Evolutionary conservation across 148 eudicot genomes (phyloP), one percentile per base, ranked within the genome.

Genomic region (Hydrangea macrophylla): DNA sequence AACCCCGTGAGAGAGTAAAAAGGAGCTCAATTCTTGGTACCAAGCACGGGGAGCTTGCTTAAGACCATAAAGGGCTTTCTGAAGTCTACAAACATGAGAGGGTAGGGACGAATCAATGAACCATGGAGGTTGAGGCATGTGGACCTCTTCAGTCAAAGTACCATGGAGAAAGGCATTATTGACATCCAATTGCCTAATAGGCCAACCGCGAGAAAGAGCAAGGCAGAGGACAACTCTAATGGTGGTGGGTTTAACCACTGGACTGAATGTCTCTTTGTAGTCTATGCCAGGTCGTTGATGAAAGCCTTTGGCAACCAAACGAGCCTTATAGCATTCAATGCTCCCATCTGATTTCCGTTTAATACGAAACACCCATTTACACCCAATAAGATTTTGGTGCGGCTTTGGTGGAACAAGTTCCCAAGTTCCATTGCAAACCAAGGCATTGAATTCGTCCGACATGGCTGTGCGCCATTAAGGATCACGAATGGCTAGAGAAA

Each of bases 41-140:
- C 60, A 56, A 8, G 60, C 60, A 2, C 60, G 26, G 57, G 69
- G 40, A n/a, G 69, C 69, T 22, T 65, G 69, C 15, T 65, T 45
- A 25, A 65, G 54, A 15, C 31, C 69, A 65, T 64, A 64, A 15
- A 64, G 9, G 2, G 51, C 51, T 1, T 42, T 37, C 4, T 3
- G 7, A 2, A 64, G 45, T 1, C 25, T 18, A 45, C 55, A 64
- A 20, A 64, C 68, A 40, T 53, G 56, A 53, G 9, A 18, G n/a
- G 56, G 56, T 5, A 8, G 22, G n/a, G 8, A 8, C 22, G 8
- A 20, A n/a, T 53, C 18, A 8, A 53, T 18, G 22, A 53, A 53
- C 6, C 56, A 6, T 5, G 56, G 56, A 53, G 8, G 56, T 18
- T 53, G 56, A 8, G 12, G 11, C 56, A 53, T 53, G n/a, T 53